These are phyloP conservation scores for Solanum clarkiae DNA, from an alignment of 257 asterid species.

Conservation along the genomic window DNA sequence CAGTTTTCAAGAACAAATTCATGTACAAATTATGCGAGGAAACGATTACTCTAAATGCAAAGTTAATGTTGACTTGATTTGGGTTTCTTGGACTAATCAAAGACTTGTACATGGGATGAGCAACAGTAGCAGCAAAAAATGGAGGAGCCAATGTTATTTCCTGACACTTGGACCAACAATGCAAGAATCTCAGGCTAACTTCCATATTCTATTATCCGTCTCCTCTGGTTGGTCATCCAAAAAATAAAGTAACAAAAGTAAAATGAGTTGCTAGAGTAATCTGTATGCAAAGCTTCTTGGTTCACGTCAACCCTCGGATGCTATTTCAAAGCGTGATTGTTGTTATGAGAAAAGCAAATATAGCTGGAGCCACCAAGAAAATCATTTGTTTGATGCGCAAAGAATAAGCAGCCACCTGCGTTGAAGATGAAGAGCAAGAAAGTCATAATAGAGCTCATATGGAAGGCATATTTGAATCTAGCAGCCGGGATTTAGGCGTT, in stretches of 20 bases:
- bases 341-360: no score
- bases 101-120: neutral
- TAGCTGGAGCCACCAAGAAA: no score
- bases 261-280: neutral
- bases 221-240: neutral
- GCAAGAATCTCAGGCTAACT: neutral
- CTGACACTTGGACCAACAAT: neutral
- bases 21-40: neutral
- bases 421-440: no score
- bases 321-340: no score
- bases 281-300: neutral
- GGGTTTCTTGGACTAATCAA: neutral
- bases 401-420: no score
- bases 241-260: neutral
- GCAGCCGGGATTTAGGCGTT: no score
- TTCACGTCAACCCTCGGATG: no score
- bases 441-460: no score
- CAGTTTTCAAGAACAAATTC: neutral
- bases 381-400: no score
- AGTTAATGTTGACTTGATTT: neutral
- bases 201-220: neutral
- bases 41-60: neutral
- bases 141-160: neutral
- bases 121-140: neutral
- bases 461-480: no score